Conservation (phyloP, 495 filamentous ascomycete species). For the Talaromyces nanjingensis region DNA sequence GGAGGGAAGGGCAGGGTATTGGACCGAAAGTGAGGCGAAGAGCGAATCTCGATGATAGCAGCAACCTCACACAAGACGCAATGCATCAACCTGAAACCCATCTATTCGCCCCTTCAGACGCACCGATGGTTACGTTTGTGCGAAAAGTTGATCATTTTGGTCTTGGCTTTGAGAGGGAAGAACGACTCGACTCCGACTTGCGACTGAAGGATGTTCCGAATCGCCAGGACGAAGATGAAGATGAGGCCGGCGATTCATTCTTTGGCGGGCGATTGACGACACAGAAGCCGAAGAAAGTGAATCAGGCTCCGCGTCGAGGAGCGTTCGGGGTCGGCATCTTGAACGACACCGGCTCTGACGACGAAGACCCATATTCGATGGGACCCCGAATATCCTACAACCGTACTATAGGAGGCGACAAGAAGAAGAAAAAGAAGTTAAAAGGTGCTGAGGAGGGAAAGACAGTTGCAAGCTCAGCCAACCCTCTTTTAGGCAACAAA, state of each 20-base stretch:
- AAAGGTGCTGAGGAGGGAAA: constrained; percentile 32
- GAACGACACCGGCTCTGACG: constrained; percentile 95
- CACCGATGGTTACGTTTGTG: constrained; percentile 64
- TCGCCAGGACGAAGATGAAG: constrained; percentile 32
- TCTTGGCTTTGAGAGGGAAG: constrained; percentile 69
- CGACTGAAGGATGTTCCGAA: constrained; percentile 3
- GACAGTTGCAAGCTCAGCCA: constrained; percentile 37
- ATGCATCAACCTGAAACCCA: constrained; percentile 39
- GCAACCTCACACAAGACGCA: constrained; percentile 23
- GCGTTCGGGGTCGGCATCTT: constrained; percentile 85
- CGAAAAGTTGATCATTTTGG: constrained; percentile 77
- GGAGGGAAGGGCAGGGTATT: constrained; percentile 89
- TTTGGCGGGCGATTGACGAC: constrained; percentile 30
- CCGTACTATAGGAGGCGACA: constrained; percentile 72
- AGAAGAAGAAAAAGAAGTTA: constrained; percentile 67
- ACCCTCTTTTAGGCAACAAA: constrained; percentile 59
- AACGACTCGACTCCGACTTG: constrained; percentile 32
- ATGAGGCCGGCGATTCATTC: constrained; percentile 42
- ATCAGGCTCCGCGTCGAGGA: constrained; percentile 47
- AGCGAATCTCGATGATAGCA: constrained; percentile 57
- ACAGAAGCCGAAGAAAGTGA: constrained; percentile 29
- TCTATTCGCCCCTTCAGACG: constrained; percentile 86
- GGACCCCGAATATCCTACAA: constrained; percentile 92
- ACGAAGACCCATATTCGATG: constrained; percentile 90
- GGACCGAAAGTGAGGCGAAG: constrained; percentile 79